Base-by-base conservation (phyloP, 179 eudicot species). In the Camellia oleifera region DNA sequence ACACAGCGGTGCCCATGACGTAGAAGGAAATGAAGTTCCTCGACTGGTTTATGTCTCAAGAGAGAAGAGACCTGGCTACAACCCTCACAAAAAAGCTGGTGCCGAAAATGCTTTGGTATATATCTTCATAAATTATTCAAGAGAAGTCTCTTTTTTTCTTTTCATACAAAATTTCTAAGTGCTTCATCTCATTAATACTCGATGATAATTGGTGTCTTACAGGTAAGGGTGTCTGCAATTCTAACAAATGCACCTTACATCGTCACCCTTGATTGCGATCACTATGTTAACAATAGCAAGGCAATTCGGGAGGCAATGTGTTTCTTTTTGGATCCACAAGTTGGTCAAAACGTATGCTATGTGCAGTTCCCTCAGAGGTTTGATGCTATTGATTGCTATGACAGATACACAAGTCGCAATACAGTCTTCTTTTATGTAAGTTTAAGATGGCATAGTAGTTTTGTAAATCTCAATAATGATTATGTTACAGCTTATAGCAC, bases 51-150 rank as follows among this genome's bases (percentile, higher is more conserved):
- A 95, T 81, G 98, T 95, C 82, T 95, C 98, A 53, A 91, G 98
- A 88, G 98, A 95, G 91, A 95, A 95, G 86, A 93, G 98, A 81
- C 98, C 98, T n/a, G 97, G 98, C 40, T 95, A 93, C 74, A 94
- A 93, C 61, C 98, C 93, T 86, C 98, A 95, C 83, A 95, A 95
- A 81, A 95, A 95, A 83, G 98, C 98, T 61, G 98, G 98, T 86
- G 98, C 98, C 81, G 95, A 93, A 90, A 95, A 95, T 85, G 92
- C 98, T 63, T 83, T 95, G 95, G 98, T 92, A 85, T 42, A 4
- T 48, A 4, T 48, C 20, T 61, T 54, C 57, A 52, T 3, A 0
- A 50, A 18, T 32, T 54, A 52, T 42, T 50, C 8, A 65, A 42
- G 13, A 66, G 23, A 32, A 68, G 5, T 32, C 40, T 32, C 40